A percentile compares a stretch with the other conserved stretches of the same genome.
Evolutionary conservation across 2,329 filamentous ascomycete genomes (phyloP).

Genomic region (Aspergillus floridensis): DNA sequence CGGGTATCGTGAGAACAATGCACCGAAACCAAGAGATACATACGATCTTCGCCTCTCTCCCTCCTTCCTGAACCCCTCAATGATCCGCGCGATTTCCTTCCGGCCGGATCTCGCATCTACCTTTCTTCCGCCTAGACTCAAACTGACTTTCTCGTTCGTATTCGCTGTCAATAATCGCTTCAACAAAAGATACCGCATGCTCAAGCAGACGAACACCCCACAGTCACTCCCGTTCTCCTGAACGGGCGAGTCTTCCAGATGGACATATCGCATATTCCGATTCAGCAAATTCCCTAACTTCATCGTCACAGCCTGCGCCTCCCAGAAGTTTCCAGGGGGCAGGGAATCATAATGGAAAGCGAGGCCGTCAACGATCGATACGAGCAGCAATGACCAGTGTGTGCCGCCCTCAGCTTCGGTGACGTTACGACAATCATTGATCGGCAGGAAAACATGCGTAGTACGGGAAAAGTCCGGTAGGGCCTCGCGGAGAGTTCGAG

Average conservation of each 20-base stretch:
- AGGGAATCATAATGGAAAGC: conserved; percentile 97
- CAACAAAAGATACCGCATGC: conserved; percentile 90
- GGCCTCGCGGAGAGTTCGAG: conserved; percentile 59
- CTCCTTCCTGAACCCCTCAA: conserved; percentile 82
- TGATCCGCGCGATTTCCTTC: conserved; percentile 88
- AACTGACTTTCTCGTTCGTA: conserved; percentile 81
- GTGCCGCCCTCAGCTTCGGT: conserved; percentile 80
- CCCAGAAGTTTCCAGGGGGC: conserved; percentile 68
- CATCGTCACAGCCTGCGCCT: conserved; percentile 67
- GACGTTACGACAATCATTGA: conserved; percentile 82
- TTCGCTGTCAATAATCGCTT: conserved; percentile 77
- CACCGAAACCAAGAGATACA: conserved; percentile 38
- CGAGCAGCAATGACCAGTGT: conserved; percentile 91
- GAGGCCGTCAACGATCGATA: conserved; percentile 81
- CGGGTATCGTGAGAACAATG: neutral
- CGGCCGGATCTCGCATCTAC: conserved; percentile 77
- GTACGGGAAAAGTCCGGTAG: conserved; percentile 77
- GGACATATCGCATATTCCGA: conserved; percentile 66
- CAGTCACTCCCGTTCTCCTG: conserved; percentile 93
- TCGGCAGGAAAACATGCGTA: conserved; percentile 91
- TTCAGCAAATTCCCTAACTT: conserved; percentile 70
- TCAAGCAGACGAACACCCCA: conserved; percentile 90
- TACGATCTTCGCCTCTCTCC: conserved; percentile 80
- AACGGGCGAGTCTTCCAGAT: conserved; percentile 80
- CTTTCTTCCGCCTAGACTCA: conserved; percentile 84